phyloP scores from a whole-genome alignment of 768 basidiomycete species.

The Lactarius evosmus region DNA sequence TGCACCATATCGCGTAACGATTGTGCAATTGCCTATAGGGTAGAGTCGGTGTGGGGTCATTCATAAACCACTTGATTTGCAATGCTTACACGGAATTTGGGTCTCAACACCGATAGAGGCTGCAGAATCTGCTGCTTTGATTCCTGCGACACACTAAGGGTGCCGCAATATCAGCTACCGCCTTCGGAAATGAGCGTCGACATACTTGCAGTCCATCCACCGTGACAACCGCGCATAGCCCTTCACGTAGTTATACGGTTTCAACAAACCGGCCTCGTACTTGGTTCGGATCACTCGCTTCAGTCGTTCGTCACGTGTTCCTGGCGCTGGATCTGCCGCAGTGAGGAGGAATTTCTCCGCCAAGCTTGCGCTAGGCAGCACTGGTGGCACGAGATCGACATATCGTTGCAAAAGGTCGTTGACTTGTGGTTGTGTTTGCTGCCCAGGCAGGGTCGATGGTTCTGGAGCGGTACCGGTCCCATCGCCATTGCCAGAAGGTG shows the following conservation, averaged over 20 bases:
- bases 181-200: slow-evolving; percentile 24
- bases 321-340: slow-evolving; percentile 91
- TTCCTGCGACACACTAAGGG: slow-evolving; percentile 74
- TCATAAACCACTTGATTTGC: slow-evolving; percentile 1
- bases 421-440: slow-evolving; percentile 18
- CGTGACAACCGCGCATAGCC: slow-evolving; percentile 87
- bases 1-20: slow-evolving; percentile 77
- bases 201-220: slow-evolving; percentile 94
- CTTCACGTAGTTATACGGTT: slow-evolving; percentile 95
- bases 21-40: slow-evolving; percentile 67
- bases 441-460: slow-evolving; percentile 30
- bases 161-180: slow-evolving; percentile 1
- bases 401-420: slow-evolving; percentile 30
- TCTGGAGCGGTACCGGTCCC: slow-evolving; percentile 16
- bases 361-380: slow-evolving; percentile 71
- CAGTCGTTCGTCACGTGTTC: slow-evolving; percentile 84
- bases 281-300: slow-evolving; percentile 92
- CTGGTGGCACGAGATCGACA: slow-evolving; percentile 44
- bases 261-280: slow-evolving; percentile 92
- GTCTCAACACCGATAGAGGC: slow-evolving; percentile 78
- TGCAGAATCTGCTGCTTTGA: slow-evolving; percentile 91
- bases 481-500: neutral
- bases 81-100: slow-evolving; percentile 71
- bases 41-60: slow-evolving; percentile 12
- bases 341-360: slow-evolving; percentile 89